These are phyloP conservation scores for Trichophyton rubrum DNA, from an alignment of 2,329 filamentous ascomycete species.

Conservation along the genomic window DNA sequence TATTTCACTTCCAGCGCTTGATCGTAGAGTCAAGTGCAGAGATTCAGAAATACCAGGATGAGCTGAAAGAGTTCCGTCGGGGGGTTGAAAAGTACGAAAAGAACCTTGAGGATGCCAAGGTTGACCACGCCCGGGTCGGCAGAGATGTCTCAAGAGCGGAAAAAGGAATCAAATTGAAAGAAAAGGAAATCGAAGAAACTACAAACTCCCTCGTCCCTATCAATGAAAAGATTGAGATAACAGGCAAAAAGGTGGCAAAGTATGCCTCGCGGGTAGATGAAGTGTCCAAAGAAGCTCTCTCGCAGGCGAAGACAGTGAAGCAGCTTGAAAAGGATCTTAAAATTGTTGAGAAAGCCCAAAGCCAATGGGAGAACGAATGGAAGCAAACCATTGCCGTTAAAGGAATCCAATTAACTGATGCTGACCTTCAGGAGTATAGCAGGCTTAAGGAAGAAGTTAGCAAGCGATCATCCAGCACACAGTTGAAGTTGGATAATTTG, in stretches of 20 bases:
- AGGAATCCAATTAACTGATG: conserved; percentile 71
- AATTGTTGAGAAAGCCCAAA: conserved; percentile 77
- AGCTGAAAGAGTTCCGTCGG: conserved; percentile 81
- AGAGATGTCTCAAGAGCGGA: conserved; percentile 73
- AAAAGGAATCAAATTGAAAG: conserved; percentile 69
- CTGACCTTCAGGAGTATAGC: conserved; percentile 83
- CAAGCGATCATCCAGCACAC: conserved; percentile 66
- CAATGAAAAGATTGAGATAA: conserved; percentile 80
- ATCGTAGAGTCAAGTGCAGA: conserved; percentile 85
- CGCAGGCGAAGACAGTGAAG: conserved; percentile 54
- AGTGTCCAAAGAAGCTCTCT: conserved; percentile 63
- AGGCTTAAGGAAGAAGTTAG: conserved; percentile 72
- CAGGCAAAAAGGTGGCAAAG: conserved; percentile 55
- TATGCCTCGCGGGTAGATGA: conserved; percentile 56
- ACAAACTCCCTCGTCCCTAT: conserved; percentile 78
- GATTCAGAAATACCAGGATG: conserved; percentile 87
- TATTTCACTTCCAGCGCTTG: conserved; percentile 85
- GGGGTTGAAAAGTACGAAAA: conserved; percentile 75
- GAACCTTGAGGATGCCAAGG: conserved; percentile 66
- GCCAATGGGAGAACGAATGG: conserved; percentile 80
- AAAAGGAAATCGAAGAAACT: conserved; percentile 75
- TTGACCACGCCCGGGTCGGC: conserved; percentile 65
- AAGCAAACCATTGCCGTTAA: conserved; percentile 72
- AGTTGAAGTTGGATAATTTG: conserved; percentile 74
- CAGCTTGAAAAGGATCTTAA: conserved; percentile 69